phyloP scores from a whole-genome alignment of 2,329 filamentous ascomycete genomes.

The Paracoccidioides lutzii region DNA sequence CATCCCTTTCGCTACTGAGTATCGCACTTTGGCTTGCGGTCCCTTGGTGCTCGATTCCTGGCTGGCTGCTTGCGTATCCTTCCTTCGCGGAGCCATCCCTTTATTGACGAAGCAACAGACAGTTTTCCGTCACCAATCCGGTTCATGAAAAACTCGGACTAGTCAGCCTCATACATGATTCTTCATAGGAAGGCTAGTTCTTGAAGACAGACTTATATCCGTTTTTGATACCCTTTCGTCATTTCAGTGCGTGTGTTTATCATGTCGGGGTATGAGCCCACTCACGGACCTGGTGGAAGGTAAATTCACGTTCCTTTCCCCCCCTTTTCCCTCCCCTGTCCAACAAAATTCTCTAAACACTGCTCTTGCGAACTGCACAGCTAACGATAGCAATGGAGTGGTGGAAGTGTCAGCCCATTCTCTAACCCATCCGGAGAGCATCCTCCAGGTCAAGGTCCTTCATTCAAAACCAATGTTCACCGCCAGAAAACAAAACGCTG shows the following conservation, averaged over 20 bases:
- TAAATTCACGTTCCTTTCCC: constrained; percentile 2
- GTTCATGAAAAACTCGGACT: not conserved
- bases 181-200: not conserved
- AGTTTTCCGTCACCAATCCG: not conserved
- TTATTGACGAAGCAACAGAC: not conserved
- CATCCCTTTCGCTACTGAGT: too few species aligned
- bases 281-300: constrained; percentile 4
- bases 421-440: constrained; percentile 13
- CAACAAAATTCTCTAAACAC: not conserved
- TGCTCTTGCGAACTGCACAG: too few species aligned
- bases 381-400: not conserved
- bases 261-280: constrained; percentile 8
- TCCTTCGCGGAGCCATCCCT: not conserved
- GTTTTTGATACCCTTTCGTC: not conserved
- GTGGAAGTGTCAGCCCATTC: constrained; percentile 15
- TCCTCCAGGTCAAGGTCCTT: constrained; percentile 33
- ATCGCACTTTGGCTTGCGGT: too few species aligned
- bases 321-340: not conserved
- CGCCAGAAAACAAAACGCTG: constrained; percentile 87
- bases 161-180: not conserved
- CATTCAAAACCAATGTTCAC: constrained; percentile 76
- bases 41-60: too few species aligned
- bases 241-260: not conserved
- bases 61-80: not conserved
- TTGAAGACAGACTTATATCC: not conserved